Conservation (phyloP, 495 filamentous ascomycete species). For the Xylaria bambusicola region DNA sequence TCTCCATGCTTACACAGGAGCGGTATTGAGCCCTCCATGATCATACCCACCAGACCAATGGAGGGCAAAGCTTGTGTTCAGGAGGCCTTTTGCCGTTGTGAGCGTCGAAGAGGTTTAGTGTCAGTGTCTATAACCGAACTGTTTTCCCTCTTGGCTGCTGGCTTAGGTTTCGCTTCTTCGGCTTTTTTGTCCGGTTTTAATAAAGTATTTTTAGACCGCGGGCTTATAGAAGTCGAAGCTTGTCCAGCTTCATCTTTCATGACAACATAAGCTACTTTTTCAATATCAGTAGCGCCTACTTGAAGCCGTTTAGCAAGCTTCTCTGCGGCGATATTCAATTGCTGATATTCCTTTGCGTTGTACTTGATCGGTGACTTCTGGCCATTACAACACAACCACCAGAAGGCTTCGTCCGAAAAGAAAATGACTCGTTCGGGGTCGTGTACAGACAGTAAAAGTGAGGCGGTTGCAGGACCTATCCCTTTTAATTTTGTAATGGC, state of each 20-base stretch:
- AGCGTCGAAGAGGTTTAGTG: constrained; percentile 22
- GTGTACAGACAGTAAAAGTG: constrained; percentile 64
- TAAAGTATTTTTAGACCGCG: constrained; percentile 4
- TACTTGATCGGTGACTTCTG: constrained; percentile 60
- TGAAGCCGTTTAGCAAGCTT: constrained; percentile 51
- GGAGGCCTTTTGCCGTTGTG: constrained; percentile 25
- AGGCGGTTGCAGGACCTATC: constrained; percentile 74
- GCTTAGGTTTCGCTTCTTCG: neutral
- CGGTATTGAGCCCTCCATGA: too few species aligned
- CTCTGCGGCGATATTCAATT: constrained; percentile 49
- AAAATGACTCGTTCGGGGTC: constrained; percentile 63
- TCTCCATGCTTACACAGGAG: too few species aligned
- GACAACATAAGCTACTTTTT: constrained; percentile 68
- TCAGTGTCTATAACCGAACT: constrained; percentile 21
- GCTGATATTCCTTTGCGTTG: constrained; percentile 62
- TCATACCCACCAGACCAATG: neutral
- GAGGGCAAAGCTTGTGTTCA: neutral
- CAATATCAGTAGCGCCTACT: constrained; percentile 60
- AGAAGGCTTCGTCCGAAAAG: constrained; percentile 75
- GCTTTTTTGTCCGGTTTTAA: constrained; percentile 6
- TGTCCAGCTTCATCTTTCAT: constrained; percentile 40
- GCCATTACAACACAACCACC: constrained; percentile 60
- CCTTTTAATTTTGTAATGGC: constrained; percentile 58
- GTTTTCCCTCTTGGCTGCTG: constrained; percentile 38
- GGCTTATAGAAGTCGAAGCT: neutral